Base-by-base conservation (phyloP, 2,329 filamentous ascomycete genomes). In the Fusarium sp. region DNA sequence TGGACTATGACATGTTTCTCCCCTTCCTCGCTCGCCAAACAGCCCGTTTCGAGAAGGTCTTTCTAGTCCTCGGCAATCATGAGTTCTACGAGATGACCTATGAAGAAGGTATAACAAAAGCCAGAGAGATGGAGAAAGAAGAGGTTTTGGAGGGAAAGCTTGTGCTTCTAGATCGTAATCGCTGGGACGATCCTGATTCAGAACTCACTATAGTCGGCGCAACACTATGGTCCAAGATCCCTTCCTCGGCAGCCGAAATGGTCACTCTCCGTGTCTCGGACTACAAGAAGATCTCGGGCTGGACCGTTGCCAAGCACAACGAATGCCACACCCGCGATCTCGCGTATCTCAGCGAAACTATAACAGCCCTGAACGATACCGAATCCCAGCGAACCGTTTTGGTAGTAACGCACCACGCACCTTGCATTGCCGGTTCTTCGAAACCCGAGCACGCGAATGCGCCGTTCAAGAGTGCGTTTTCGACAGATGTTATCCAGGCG, bases 381-480 rank as follows among this genome's bases (percentile, higher is more conserved):
- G 66, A 70, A 34, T 62, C 59, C 37, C 65, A 72, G 41, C 61
- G 68, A 18, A 57, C 52, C 3, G 65, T 88, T 8, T 61, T 90
- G 0, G 81, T 90, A 0, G 81, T 85, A 1, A 90, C 87, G 1
- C 86, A 90, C 56, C 87, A 90, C 71, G 86, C 87, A 4, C 87
- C 88, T 2, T 84, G 79, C n/a, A 68, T 85, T 1, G 66, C 81
- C 46, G 81, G 81, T 9, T 84, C 85, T 3, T 85, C 86, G 1
- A 79, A 80, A 3, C 86, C 87, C 0, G 80, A 84, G 65, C 79
- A 90, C 52, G 71, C 79, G 4, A 75, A 79, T 18, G 86, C 81
- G 24, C 81, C 83, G 0, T 85, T 83, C 80, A 80, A 77, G 4
- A 80, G 80, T 10, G 87, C 83, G 0, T 90, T 88, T 74, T 84